Conservation (phyloP, 371 early-diverging fungal genomes). For the Syncephalastrum monosporum region DNA sequence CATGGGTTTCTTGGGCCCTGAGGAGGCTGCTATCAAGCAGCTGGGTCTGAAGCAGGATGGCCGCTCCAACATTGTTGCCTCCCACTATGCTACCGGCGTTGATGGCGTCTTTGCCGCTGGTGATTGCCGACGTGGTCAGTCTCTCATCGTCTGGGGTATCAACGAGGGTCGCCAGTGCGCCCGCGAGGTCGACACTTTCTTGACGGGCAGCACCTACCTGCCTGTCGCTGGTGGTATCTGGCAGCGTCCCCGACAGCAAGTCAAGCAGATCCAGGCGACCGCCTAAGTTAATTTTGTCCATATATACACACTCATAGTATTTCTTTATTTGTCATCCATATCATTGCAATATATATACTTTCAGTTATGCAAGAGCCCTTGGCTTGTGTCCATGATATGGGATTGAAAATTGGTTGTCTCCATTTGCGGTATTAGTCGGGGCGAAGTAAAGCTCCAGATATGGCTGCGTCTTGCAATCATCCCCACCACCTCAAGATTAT, state of each 20-base stretch:
- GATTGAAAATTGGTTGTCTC: neutral
- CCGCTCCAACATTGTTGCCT: constrained; percentile 61
- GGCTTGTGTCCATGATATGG: no score
- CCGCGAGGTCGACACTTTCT: constrained; percentile 82
- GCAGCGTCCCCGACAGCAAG: constrained; percentile 32
- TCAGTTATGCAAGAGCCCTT: neutral
- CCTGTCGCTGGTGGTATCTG: constrained; percentile 71
- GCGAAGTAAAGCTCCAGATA: no score
- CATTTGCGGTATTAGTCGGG: neutral
- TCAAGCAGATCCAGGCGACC: neutral
- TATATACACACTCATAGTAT: neutral
- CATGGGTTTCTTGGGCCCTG: constrained; percentile 98
- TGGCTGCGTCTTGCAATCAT: no score
- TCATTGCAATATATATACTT: neutral
- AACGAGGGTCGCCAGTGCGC: constrained; percentile 96
- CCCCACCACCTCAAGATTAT: no score
- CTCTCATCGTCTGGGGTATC: constrained; percentile 95
- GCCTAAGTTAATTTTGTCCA: constrained; percentile 3
- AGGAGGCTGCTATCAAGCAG: constrained; percentile 78
- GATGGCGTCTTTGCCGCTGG: constrained; percentile 92
- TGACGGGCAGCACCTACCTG: constrained; percentile 72
- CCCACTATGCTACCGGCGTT: constrained; percentile 56
- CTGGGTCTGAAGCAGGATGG: constrained; percentile 74
- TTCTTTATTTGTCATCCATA: neutral
- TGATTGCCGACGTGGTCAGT: constrained; percentile 95